A percentile compares a stretch with the other conserved stretches of the same genome.
phyloP scores from a whole-genome alignment of 768 basidiomycete genomes.

The Phlebiopsis gigantea region DNA sequence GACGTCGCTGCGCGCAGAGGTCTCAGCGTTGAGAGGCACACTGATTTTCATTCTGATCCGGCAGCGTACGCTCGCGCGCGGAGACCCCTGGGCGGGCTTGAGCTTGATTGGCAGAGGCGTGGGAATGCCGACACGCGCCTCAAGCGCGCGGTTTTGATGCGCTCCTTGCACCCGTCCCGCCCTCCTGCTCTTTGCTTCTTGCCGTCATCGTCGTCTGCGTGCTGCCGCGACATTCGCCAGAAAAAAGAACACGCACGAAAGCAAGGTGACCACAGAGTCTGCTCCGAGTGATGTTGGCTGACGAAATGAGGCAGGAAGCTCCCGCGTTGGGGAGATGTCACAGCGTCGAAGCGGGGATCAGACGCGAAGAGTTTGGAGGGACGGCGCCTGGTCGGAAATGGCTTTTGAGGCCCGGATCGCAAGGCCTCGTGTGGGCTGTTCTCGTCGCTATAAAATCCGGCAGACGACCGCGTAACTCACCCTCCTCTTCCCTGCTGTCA shows the following conservation, averaged over 20 bases:
- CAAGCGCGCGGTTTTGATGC: neutral
- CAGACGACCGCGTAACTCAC: neutral
- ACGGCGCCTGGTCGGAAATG: conserved; percentile 3
- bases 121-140: neutral
- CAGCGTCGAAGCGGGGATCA: neutral
- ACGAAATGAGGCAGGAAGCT: neutral
- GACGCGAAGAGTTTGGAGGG: neutral
- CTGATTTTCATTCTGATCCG: neutral
- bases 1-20: neutral
- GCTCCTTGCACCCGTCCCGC: neutral
- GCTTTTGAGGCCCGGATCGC: neutral
- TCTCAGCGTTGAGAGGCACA: neutral
- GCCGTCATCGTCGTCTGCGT: neutral
- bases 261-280: too few relatives aligned
- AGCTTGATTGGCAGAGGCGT: neutral
- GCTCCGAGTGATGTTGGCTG: too few relatives aligned
- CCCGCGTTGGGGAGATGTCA: neutral
- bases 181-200: neutral
- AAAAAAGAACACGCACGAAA: neutral
- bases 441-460: neutral
- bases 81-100: neutral
- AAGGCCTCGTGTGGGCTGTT: conserved; percentile 1
- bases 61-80: neutral
- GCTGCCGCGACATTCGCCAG: neutral
- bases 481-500: neutral